Evolutionary conservation across 139 green algal genomes (phyloP), one percentile per base, ranked within the genome.

Genomic region (Micromonas pusilla): DNA sequence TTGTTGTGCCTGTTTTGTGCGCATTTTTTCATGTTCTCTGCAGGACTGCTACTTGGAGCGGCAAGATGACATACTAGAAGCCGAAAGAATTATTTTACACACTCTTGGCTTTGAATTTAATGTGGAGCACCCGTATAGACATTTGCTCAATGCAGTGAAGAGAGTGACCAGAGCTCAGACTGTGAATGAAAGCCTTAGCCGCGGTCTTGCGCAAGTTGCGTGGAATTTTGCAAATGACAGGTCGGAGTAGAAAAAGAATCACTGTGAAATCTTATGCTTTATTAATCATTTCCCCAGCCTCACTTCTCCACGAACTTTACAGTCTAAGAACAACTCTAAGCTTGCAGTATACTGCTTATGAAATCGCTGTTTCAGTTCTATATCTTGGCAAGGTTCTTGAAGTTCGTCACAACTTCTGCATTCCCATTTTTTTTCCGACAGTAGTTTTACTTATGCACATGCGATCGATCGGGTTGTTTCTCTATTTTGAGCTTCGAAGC

Each of bases 221-320:
- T 88, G 84, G 84, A 88, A 88, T 54, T 88, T 88, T 70, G 72
- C 88, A 36, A 88, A 88, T 30, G 84, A 88, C 80, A 87, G 83
- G 83, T 88, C 36, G 33, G 72, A 3, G 37, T 26, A n/a, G n/a
- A n/a, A n/a, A n/a, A n/a, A n/a, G n/a, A n/a, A n/a, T n/a, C n/a
- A n/a, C n/a, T n/a, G n/a, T n/a, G n/a, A n/a, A n/a, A n/a, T n/a
- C n/a, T n/a, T 54, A 16, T 53, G 21, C 1, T 30, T 28, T 53
- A 34, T 28, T 32, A 57, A 66, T 75, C 3, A 75, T 2, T 45
- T 23, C n/a, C 21, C 66, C 3, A 1, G 13, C 5, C 6, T 3
- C 25, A 54, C 53, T 36, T 57, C 32, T 5, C 64, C 30, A 3
- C 63, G 2, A 64, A 66, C n/a, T 63, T 63, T 73, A 21, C 73